Conservation (phyloP, 352 stramenopile genomes). For the Phytophthora ohioensis region DNA sequence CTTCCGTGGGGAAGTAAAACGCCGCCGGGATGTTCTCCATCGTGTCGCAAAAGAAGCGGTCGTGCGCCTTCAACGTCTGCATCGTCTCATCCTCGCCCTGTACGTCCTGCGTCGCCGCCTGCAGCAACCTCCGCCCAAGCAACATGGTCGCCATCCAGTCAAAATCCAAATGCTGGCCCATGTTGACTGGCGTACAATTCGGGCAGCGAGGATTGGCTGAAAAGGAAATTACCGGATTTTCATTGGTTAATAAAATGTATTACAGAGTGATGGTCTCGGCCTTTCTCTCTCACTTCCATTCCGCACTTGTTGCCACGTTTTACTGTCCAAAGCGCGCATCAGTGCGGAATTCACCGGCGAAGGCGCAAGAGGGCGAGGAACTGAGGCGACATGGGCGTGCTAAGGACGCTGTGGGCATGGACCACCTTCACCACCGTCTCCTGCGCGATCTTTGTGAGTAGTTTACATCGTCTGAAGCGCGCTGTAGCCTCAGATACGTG, state of each 20-base stretch:
- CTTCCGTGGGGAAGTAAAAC: constrained; percentile 84
- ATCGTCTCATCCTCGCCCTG: constrained; percentile 27
- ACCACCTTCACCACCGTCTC: constrained; percentile 70
- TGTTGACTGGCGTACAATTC: constrained; percentile 39
- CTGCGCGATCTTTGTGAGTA: constrained; percentile 65
- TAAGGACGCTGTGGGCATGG: constrained; percentile 48
- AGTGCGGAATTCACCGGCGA: constrained; percentile 19
- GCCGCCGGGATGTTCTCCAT: constrained; percentile 82
- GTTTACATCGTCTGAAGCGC: background rate
- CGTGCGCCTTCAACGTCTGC: constrained; percentile 42
- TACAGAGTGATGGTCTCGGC: constrained; percentile 14
- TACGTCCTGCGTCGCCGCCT: constrained; percentile 30
- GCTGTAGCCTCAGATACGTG: background rate
- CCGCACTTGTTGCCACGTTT: constrained; percentile 23
- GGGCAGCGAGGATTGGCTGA: constrained; percentile 27
- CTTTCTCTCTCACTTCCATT: constrained; percentile 18
- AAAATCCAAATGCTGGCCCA: constrained; percentile 23
- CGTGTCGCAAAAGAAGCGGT: constrained; percentile 77
- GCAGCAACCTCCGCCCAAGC: constrained; percentile 64
- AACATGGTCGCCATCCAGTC: constrained; percentile 45
- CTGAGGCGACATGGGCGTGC: constrained; percentile 32
- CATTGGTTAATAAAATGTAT: constrained; percentile 18
- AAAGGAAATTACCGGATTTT: background rate
- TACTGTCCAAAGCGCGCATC: background rate
- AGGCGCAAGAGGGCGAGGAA: background rate